Base-by-base conservation (phyloP, 78 protist species). In the Speleostelium caveatum region DNA sequence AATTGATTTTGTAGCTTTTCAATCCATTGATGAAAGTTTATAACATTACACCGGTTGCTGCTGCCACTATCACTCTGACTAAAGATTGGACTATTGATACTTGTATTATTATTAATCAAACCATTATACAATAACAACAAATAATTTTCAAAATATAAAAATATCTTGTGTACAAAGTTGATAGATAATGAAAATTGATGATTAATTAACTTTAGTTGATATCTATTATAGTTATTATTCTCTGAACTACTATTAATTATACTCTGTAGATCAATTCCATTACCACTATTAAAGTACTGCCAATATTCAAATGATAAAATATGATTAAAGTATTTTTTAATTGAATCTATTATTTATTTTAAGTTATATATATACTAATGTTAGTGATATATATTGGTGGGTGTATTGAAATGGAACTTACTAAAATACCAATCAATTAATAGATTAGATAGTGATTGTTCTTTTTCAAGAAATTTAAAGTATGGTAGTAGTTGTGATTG, bases 171-270 rank as follows among this genome's bases (percentile, higher is more conserved):
- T 51, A 71, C 21, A 24, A 49, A 71, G 49, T 51, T 49, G 32
- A 71, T 71, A 35, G 77, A 71, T 49, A 71, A 28, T 32, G 77
- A 19, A 71, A 71, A 71, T 51, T 71, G 77, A 32, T 71, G 61
- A 71, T 71, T 49, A 38, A 71, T 71, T n/a, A 71, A 26, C 10
- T 49, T 71, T 51, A 51, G 49, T 71, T 71, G 45, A 10, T 45
- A 14, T 45, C n/a, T 14, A 45, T 45, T 10, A 45, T 45, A 14
- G 53, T 45, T 45, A 45, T 45, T 45, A 10, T 45, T 14, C n/a
- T 45, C 53, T 45, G n/a, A n/a, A n/a, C n/a, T n/a, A n/a, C n/a
- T n/a, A n/a, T n/a, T n/a, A n/a, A n/a, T 45, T 45, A 10, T 14
- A 45, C 10, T 45, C 53, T 14, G 10, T 45, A 45, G 10, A 6